These are phyloP conservation scores for Talaromyces funiculosus DNA, from an alignment of 2,329 filamentous ascomycete species.

Conservation along the genomic window DNA sequence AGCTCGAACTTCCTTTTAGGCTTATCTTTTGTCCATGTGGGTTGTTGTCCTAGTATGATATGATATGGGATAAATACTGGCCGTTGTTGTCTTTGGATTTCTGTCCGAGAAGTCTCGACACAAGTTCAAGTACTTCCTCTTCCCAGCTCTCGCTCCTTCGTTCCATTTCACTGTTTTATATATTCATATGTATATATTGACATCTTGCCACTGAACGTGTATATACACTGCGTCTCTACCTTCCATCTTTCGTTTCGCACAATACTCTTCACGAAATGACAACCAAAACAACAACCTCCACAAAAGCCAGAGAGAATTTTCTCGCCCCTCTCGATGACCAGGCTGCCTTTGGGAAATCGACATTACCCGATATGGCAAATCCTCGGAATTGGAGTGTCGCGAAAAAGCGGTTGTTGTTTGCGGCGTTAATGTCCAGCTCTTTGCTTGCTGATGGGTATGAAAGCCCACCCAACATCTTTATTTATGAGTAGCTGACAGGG, in stretches of 20 bases:
- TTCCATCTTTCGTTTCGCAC: not conserved
- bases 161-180: not conserved
- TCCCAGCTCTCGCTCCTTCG: not conserved
- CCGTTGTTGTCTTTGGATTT: not conserved
- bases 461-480: not conserved
- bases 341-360: not conserved
- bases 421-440: slow-evolving; percentile 31
- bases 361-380: slow-evolving; percentile 15
- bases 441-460: slow-evolving; percentile 32
- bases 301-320: not conserved
- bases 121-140: not conserved
- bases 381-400: slow-evolving; percentile 26
- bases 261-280: not conserved
- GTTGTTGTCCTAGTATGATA: not conserved
- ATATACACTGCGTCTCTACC: not conserved
- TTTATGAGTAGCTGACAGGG: not conserved
- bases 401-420: slow-evolving; percentile 29
- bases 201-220: not conserved
- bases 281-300: not conserved
- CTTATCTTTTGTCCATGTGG: slow-evolving; percentile 8
- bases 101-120: not conserved
- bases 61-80: slow-evolving; percentile 1
- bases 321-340: not conserved
- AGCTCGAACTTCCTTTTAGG: not conserved
- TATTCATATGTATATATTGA: slow-evolving; percentile 1